Percentiles rank a stretch among this genome's conserved stretches.
These are phyloP conservation scores for Chlorella sp. DNA, from an alignment of 139 green algal species.

Conservation along the genomic window DNA sequence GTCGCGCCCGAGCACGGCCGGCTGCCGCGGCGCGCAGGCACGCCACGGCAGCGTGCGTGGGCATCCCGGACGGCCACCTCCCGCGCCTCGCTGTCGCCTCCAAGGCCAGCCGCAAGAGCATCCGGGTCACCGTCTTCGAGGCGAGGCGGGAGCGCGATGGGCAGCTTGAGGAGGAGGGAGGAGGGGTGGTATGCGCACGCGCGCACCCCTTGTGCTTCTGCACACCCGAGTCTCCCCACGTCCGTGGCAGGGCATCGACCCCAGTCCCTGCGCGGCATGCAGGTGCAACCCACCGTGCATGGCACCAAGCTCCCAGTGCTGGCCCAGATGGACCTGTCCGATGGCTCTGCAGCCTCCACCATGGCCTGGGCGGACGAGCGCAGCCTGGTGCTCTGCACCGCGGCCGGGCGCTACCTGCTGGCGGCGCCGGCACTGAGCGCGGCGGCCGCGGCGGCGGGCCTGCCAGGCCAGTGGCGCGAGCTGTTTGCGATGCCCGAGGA, in stretches of 20 bases:
- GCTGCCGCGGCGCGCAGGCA: conserved; percentile 25
- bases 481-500: conserved; percentile 45
- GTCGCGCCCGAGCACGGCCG: too few species aligned
- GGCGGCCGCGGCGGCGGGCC: background rate
- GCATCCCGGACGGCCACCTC: background rate
- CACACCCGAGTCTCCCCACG: too few species aligned
- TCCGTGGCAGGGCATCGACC: too few species aligned
- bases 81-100: conserved; percentile 38
- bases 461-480: conserved; percentile 17
- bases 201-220: too few species aligned
- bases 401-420: conserved; percentile 46
- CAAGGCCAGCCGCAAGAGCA: conserved; percentile 24
- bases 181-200: background rate
- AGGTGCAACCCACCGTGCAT: too few species aligned
- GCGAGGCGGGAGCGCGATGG: too few species aligned
- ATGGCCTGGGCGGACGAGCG: conserved; percentile 46
- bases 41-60: background rate
- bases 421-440: conserved; percentile 4
- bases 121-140: too few species aligned
- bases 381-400: conserved; percentile 35
- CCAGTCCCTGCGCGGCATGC: too few species aligned
- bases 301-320: conserved; percentile 8
- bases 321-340: conserved; percentile 35
- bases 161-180: background rate
- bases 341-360: conserved; percentile 12